Base-by-base conservation (phyloP, 306 rosid genomes). In the Cucurbita argyrosperma region DNA sequence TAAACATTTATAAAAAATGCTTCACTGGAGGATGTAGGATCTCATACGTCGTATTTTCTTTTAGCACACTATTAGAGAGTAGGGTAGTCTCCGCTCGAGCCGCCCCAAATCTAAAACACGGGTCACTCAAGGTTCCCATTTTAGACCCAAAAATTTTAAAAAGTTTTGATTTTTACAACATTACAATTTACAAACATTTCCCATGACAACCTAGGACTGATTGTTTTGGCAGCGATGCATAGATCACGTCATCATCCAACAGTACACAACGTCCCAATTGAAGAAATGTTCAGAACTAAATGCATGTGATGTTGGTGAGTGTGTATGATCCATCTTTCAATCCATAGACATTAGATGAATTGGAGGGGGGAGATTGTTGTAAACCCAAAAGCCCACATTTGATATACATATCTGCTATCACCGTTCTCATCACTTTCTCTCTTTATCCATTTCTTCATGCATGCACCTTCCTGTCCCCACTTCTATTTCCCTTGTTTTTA, bases 391-490 rank as follows among this genome's bases (percentile, higher is more conserved):
- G 49, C 50, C 0, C 23, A 39, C 52, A 35, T 62, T n/a, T 8
- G 7, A 39, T 39, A 16, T 16, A 38, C 5, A 8, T 39, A 43
- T 66, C 7, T 46, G 0, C 38, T 19, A 66, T 66, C 12, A 21
- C 18, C 72, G 11, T 66, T 66, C 72, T 66, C 40, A 66, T 66
- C 72, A 66, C 39, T 66, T 66, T 66, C 72, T 66, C 46, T 45
- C 40, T 66, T 66, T 21, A 66, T 66, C 18, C 72, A 66, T 45
- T 66, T 66, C 72, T 45, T 26, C 72, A 66, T 66, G 72, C 72
- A 66, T 66, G 72, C 72, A 66, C 39, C 15, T 11, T 40, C 7
- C 72, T n/a, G 6, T 16, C 7, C 54, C 72, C 52, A 35, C 3
- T 42, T 66, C 30, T 3, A 66, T 10, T 46, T 66, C 53, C 26